Conservation (phyloP, 1,139 yeast species). For the Ogataea hybrid region DNA sequence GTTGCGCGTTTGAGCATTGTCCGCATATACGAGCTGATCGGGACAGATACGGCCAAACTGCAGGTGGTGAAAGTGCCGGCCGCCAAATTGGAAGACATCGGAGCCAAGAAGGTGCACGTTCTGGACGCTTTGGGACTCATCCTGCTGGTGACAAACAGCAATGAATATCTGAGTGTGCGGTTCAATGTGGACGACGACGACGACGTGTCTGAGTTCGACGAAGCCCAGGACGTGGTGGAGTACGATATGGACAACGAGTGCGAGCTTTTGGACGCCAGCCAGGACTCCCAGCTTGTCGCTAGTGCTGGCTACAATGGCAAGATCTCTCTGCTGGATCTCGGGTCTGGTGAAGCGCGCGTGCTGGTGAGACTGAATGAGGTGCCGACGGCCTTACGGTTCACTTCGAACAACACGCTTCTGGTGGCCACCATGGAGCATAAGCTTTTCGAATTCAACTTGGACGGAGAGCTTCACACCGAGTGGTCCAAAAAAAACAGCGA, state of each 20-base stretch:
- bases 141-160: conserved; percentile 61
- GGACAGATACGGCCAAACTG: conserved; percentile 38
- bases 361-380: conserved; percentile 55
- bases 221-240: conserved; percentile 28
- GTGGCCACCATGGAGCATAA: conserved; percentile 75
- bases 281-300: conserved; percentile 31
- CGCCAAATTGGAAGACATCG: conserved; percentile 45
- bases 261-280: conserved; percentile 48
- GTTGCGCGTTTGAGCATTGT: conserved; percentile 71
- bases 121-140: conserved; percentile 41
- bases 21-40: conserved; percentile 60
- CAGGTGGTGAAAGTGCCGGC: conserved; percentile 55
- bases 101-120: conserved; percentile 55
- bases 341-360: conserved; percentile 21
- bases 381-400: conserved; percentile 63
- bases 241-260: conserved; percentile 43
- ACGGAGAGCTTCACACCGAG: conserved; percentile 41
- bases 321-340: conserved; percentile 54
- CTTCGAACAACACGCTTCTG: conserved; percentile 46
- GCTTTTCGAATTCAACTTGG: conserved; percentile 61
- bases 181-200: conserved; percentile 39
- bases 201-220: conserved; percentile 38
- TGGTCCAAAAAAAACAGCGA: conserved; percentile 86
- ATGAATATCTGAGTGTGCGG: conserved; percentile 48
- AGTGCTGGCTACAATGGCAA: conserved; percentile 50